Evolutionary conservation across 768 basidiomycete genomes (phyloP), one percentile per base, ranked within the genome.

Genomic region (Russula lepida): DNA sequence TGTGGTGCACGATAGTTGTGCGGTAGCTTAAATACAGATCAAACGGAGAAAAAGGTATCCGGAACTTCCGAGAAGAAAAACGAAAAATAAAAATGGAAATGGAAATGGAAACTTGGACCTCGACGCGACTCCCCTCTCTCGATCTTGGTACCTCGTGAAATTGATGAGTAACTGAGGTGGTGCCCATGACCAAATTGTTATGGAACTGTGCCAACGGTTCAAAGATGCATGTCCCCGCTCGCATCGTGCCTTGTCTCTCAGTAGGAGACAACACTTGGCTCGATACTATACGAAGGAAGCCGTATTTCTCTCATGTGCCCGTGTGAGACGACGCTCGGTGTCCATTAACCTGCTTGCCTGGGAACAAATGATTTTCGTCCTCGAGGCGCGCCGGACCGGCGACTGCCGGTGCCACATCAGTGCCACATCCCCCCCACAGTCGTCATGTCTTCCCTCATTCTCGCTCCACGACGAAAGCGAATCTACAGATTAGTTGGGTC

Each of bases 81-180:
- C 13, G 44, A 47, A 59, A 59, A 58, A 46, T 41, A 50, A 53
- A 62, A 60, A 60, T 48, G 37, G 8, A 60, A 58, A 60, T 48
- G 37, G 8, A 60, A 58, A 54, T 63, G 56, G 52, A 58, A 58
- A 48, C 25, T 3, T 48, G 50, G 56, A 37, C 56, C 56, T 58
- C 52, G 56, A 54, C 56, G 51, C 49, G 43, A 62, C 56, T 27
- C 27, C 51, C 39, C 46, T 62, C 55, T 55, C 56, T 58, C 62
- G 62, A 63, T 63, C 62, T 62, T 62, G 56, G 46, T 58, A 44
- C 56, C 62, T 58, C 57, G 62, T 63, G 62, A 54, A 44, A 49
- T 44, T 63, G 62, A 63, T 63, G 62, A 58, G 52, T 58, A 58
- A 63, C 56, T 58, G 61, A 48, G 50, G 48, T 44, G 35, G 35